Evolutionary conservation across 2,329 filamentous ascomycete species (phyloP).

Genomic region (Penicillium paneum): DNA sequence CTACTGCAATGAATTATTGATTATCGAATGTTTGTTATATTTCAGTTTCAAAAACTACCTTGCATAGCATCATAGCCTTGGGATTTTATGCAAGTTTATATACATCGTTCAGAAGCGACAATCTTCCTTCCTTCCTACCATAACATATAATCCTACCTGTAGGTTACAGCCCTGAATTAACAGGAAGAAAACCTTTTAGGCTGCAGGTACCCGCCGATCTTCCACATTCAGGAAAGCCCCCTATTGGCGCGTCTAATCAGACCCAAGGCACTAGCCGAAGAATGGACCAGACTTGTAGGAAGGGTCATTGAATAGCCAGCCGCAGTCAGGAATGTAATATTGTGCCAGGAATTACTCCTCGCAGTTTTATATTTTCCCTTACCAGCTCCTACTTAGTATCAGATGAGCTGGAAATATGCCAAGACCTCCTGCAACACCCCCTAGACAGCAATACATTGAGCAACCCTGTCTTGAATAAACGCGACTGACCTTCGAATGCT

Average conservation of each 20-base stretch:
- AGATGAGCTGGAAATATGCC: not conserved
- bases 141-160: not conserved
- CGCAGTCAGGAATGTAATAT: not conserved
- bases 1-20: slow-evolving; percentile 6
- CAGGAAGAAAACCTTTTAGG: not conserved
- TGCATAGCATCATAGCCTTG: too few relatives aligned
- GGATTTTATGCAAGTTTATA: too few relatives aligned
- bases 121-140: not conserved
- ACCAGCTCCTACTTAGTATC: not conserved
- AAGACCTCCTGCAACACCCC: not conserved
- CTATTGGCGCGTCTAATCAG: not conserved
- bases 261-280: not conserved
- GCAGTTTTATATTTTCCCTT: not conserved
- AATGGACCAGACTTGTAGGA: too few relatives aligned
- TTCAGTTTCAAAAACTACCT: not conserved
- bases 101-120: not conserved
- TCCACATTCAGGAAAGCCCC: not conserved
- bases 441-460: not conserved
- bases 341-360: not conserved
- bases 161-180: too few relatives aligned
- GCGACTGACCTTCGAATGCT: too few relatives aligned
- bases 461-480: not conserved
- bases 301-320: not conserved
- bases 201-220: slow-evolving; percentile 1
- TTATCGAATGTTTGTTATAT: not conserved